Percentiles rank a stretch among this genome's conserved stretches.
phyloP scores from a whole-genome alignment of 768 basidiomycete genomes.

The Porpolomopsis calyptriformis region DNA sequence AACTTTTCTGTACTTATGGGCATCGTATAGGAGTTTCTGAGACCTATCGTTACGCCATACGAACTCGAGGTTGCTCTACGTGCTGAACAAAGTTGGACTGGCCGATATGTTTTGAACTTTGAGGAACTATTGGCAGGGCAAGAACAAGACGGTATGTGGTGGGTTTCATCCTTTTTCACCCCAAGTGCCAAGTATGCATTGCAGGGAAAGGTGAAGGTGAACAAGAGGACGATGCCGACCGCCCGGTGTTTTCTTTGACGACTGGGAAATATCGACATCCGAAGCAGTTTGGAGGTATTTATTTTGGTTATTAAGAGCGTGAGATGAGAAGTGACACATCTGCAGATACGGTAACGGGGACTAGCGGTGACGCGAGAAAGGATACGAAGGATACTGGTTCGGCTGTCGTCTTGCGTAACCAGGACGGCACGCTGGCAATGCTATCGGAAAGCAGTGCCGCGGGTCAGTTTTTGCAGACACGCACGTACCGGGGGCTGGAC shows the following conservation, averaged over 20 bases:
- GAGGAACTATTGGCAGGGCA: conserved; percentile 39
- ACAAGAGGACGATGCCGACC: conserved; percentile 48
- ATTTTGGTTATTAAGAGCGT: background rate
- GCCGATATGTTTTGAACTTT: conserved; percentile 72
- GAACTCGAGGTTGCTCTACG: conserved; percentile 78
- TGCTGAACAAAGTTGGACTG: conserved; percentile 61
- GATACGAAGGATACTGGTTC: conserved; percentile 15
- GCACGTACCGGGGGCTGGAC: conserved; percentile 78
- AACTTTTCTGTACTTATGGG: background rate
- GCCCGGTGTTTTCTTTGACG: conserved; percentile 74
- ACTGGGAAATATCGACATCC: conserved; percentile 80
- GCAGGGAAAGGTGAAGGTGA: conserved; percentile 17
- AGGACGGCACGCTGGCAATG: conserved; percentile 46
- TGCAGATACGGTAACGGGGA: conserved; percentile 7
- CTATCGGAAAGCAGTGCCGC: conserved; percentile 60
- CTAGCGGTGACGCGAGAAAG: no score
- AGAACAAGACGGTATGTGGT: background rate
- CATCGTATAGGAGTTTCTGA: conserved; percentile 61
- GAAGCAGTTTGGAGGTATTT: conserved; percentile 46
- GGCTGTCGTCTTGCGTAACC: conserved; percentile 51
- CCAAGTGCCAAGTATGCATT: background rate
- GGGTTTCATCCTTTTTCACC: background rate
- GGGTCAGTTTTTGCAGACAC: conserved; percentile 63
- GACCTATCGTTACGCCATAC: conserved; percentile 89
- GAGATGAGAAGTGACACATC: background rate